These are phyloP conservation scores for Cladosporium sp. DNA, from an alignment of 2,329 filamentous ascomycete genomes.

Conservation along the genomic window DNA sequence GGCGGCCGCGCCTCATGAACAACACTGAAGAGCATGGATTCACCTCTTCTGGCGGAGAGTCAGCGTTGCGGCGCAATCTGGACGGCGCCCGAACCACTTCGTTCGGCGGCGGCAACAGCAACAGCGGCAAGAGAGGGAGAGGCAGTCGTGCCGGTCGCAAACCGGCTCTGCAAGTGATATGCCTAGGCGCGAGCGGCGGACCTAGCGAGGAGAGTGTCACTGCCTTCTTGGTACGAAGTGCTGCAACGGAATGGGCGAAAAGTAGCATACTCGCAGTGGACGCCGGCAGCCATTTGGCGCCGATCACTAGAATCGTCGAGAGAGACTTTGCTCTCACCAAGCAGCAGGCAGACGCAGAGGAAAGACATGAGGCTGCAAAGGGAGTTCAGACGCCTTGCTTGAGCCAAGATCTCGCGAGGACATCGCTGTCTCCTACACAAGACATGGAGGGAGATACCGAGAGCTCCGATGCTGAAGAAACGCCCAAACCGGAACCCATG, in stretches of 20 bases:
- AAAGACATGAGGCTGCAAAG: constrained; percentile 5
- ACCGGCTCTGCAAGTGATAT: constrained; percentile 44
- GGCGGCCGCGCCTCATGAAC: constrained; percentile 11
- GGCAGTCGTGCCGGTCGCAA: constrained; percentile 18
- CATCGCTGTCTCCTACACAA: constrained; percentile 8
- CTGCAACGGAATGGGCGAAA: constrained; percentile 71
- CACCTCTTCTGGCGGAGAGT: constrained; percentile 1
- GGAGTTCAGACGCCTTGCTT: constrained; percentile 10
- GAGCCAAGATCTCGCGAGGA: constrained; percentile 10
- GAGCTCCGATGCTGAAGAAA: constrained; percentile 18
- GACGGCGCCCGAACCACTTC: background rate
- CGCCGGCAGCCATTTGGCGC: constrained; percentile 82
- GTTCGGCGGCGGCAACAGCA: background rate
- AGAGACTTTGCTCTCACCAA: constrained; percentile 44
- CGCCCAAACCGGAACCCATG: constrained; percentile 38
- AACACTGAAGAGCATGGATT: constrained; percentile 6
- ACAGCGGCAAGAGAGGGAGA: background rate
- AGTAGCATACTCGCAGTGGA: constrained; percentile 89
- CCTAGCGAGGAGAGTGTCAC: constrained; percentile 88
- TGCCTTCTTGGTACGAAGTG: constrained; percentile 80
- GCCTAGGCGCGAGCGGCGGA: constrained; percentile 75
- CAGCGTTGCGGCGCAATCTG: background rate
- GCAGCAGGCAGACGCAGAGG: constrained; percentile 15
- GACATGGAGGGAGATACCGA: constrained; percentile 9
- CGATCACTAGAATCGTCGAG: constrained; percentile 76